Evolutionary conservation across 345 rosid genomes (phyloP), one percentile per base, ranked within the genome.

Genomic region (Linum tenue): DNA sequence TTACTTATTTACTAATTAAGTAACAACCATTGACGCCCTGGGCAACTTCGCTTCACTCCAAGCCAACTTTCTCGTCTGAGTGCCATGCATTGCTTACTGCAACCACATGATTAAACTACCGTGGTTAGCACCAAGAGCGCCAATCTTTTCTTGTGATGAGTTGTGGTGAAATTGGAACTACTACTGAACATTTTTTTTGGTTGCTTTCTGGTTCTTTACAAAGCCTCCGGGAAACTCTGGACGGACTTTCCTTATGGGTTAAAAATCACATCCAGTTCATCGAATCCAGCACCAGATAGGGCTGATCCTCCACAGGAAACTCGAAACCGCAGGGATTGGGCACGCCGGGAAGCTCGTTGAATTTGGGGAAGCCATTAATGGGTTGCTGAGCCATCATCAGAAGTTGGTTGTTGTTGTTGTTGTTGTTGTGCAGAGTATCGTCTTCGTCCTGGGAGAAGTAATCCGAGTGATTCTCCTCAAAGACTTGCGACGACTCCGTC

Each of bases 381-480:
- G 53, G 53, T 48, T 14, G 51, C 12, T 14, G 51, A 2, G 51
- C 51, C 51, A 44, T 44, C 53, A 7, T 48, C 53, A 48, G 53
- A 48, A 48, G 11, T 48, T 48, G 0, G 31, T 22, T 22, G 31
- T 1, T 22, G 31, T 22, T 22, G 31, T 22, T 22, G 31, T 22
- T 22, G 31, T 22, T 22, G 31, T 22, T 22, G 31, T 22, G 31
- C 31, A 22, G 31, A 22, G 31, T 22, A 22, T 22, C 60, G 3
- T 57, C 60, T 37, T 57, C 60, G 38, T 57, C 60, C 60, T 57
- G 60, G 16, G 60, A 57, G 60, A 57, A 57, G 37, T 57, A 37
- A 10, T 57, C 60, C 7, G 59, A 56, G 0, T 56, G 59, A 35
- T 56, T 35, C 36, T 16, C 35, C 16, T 5, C 59, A 11, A 43